Evolutionary conservation across 1,284 basidiomycete genomes (phyloP), one percentile per base, ranked within the genome.

Genomic region (Rugosomyces carneus): DNA sequence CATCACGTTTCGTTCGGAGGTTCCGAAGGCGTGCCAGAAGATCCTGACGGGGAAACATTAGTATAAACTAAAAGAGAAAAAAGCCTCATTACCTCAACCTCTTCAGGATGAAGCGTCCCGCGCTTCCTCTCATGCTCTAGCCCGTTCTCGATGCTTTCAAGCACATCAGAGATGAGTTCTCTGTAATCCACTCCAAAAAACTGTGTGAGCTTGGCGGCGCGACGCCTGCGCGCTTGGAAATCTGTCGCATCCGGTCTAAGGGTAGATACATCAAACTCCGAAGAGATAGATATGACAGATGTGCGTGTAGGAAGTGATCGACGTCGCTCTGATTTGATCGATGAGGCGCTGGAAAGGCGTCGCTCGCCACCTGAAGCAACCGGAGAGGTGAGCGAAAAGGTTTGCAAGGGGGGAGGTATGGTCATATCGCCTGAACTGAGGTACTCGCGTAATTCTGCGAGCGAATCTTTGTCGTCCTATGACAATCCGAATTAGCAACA

Each of bases 161-260:
- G 63, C 18, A 90, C 77, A 57, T 89, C 82, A 37, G 70, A 72
- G 50, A 90, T 80, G 47, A 89, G 66, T 44, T 84, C 82, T 21
- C 79, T 75, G 58, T 90, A 89, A 60, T 86, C 75, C 37, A 89
- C 88, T 13, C 87, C 87, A 61, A 90, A 90, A 71, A 90, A 89
- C 63, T 83, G 75, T 20, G 82, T 81, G 48, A 89, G 69, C 68
- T 90, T 90, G 45, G 87, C 85, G 2, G 85, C 87, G 42, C 81
- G 71, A 31, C 78, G 70, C 41, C 88, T 72, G 37, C 87, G 79
- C 48, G 73, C 62, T 60, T 88, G 81, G 69, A 89, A 89, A 50
- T 70, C 71, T 8, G 68, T 69, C 45, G 67, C 60, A 42, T 77
- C 71, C 1, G 73, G 68, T 45, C 70, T 66, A 19, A 73, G 65